Base-by-base conservation (phyloP, 2,329 filamentous ascomycete genomes). In the Cladobotryum mycophilum region DNA sequence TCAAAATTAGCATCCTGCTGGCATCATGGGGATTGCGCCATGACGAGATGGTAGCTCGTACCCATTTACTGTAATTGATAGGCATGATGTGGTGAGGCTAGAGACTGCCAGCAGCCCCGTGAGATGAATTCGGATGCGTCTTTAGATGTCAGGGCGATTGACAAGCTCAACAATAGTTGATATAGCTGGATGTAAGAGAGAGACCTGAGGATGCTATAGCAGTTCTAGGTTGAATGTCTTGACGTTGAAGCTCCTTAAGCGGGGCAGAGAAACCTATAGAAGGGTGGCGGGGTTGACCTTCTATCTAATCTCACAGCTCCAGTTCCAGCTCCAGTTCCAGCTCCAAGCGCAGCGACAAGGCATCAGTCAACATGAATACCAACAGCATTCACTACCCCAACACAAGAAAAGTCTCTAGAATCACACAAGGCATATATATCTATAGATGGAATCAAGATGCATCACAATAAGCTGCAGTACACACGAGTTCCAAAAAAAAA, bases 1-100 rank as follows among this genome's bases (percentile, higher is more conserved):
- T 41, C 3, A 46, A 47, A 48, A 33, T 34, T 37, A 5, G 30
- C 53, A 14, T 6, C 30, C 35, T 17, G 34, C 15, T 15, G n/a
- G 34, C 34, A 18, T n/a, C 4, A 8, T 25, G 35, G 12, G 18
- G 36, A 25, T 18, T 42, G 18, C 25, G 17, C 17, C 9, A 18
- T 20, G 41, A 25, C 17, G 41, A n/a, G 18, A 37, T 22, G 7
- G 9, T 37, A 12, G 15, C 25, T 38, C 75, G 53, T 67, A 84
- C 81, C 83, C 84, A 87, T 74, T 86, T 87, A 70, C 81, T 86
- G 67, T 86, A 79, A 55, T 80, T 75, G 45, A 79, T 69, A 51
- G 76, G 75, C 76, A 79, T 78, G 52, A 50, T 60, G 11, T 40
- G 33, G 47, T 43, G 14, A 47, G 43, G 18, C 9, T 44, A 20